Conservation (phyloP, 352 stramenopile genomes). For the Globisporangium cylindrosporum region DNA sequence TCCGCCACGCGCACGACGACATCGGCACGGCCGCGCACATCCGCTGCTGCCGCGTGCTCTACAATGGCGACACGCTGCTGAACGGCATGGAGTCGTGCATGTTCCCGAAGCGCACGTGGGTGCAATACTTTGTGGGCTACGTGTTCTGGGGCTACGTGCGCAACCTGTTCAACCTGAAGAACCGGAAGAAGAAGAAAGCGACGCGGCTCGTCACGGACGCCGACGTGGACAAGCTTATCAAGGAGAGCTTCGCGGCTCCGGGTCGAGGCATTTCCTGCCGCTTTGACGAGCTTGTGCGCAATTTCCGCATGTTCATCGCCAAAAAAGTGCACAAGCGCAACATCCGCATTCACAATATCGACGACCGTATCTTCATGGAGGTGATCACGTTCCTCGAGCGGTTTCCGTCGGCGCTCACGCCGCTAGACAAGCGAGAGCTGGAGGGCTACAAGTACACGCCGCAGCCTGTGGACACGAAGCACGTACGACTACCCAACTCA, state of each 20-base stretch:
- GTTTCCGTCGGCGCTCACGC: too few relatives aligned
- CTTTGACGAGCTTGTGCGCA: constrained; percentile 78
- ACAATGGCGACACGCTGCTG: constrained; percentile 68
- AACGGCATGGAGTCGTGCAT: constrained; percentile 65
- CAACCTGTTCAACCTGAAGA: too few relatives aligned
- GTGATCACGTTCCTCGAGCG: too few relatives aligned
- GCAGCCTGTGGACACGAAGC: too few relatives aligned
- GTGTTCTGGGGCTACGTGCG: too few relatives aligned
- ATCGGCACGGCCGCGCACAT: constrained; percentile 56
- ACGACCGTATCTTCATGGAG: constrained; percentile 15
- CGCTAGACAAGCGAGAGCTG: too few relatives aligned
- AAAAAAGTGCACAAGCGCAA: constrained; percentile 68
- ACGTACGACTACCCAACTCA: too few relatives aligned
- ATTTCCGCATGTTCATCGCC: constrained; percentile 80
- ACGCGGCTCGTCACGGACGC: too few relatives aligned
- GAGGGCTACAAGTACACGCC: too few relatives aligned
- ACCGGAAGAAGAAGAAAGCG: too few relatives aligned
- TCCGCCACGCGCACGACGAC: constrained; percentile 21
- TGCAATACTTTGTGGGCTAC: constrained; percentile 49
- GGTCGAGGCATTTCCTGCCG: constrained; percentile 57
- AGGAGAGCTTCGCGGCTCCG: too few relatives aligned
- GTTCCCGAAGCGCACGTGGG: constrained; percentile 52
- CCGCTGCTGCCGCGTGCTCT: constrained; percentile 65
- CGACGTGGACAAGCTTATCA: too few relatives aligned
- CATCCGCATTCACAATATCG: constrained; percentile 53